Conservation (phyloP, 2,329 filamentous ascomycete species). For the Paraphoma chrysanthemicola region DNA sequence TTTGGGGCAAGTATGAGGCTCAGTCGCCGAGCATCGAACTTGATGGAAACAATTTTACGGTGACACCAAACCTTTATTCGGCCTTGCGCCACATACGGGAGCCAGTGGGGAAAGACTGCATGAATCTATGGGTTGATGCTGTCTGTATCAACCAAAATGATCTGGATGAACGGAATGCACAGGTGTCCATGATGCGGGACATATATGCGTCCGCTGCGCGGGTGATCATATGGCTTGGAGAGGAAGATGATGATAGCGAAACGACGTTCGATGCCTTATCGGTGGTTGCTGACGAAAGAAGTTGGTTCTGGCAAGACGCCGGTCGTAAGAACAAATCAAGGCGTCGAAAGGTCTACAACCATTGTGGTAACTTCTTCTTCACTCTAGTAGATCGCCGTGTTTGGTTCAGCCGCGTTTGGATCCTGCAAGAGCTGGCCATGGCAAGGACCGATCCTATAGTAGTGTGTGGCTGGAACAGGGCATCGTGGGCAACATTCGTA, state of each 20-base stretch:
- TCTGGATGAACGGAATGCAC: constrained; percentile 33
- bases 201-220: constrained; percentile 30
- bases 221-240: constrained; percentile 17
- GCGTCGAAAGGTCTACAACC: neutral
- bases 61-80: constrained; percentile 1
- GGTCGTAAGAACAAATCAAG: neutral
- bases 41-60: neutral
- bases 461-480: constrained; percentile 4
- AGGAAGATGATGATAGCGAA: constrained; percentile 4
- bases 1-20: neutral
- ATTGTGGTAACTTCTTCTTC: neutral
- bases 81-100: neutral
- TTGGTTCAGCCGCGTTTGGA: constrained; percentile 6
- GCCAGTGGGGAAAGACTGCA: constrained; percentile 17
- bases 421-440: constrained; percentile 7
- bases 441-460: neutral
- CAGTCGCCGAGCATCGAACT: neutral
- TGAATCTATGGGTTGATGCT: constrained; percentile 6
- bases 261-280: neutral
- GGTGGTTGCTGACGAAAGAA: neutral
- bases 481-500: constrained; percentile 3
- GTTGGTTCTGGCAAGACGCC: neutral
- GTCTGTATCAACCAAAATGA: constrained; percentile 41
- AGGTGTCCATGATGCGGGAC: constrained; percentile 43
- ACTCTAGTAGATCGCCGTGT: neutral